Base-by-base conservation (phyloP, 306 rosid species). In the Mimosa pudica region DNA sequence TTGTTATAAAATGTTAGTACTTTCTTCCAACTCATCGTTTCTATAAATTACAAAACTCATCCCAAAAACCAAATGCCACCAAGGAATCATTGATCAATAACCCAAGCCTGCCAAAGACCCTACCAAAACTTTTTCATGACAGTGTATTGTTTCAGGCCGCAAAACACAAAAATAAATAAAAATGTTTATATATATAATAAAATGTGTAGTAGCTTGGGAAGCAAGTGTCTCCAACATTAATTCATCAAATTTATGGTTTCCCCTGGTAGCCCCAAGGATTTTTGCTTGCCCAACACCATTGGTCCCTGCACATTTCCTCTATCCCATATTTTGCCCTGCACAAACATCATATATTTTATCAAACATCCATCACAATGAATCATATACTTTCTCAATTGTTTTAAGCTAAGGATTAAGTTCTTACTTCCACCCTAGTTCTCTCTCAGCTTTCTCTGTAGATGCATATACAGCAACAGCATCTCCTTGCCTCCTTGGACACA, bases 391-490 rank as follows among this genome's bases (percentile, higher is more conserved):
- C 35, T 58, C 4, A 20, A 18, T 20, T 70, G 0, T 30, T 73
- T 79, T 73, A 51, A 51, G 57, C 76, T 73, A 51, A 51, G 57
- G 58, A 78, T 71, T 38, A 35, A 35, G 62, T 46, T 85, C 98
- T 49, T 91, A 95, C 98, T 84, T 92, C 98, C 99, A 95, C 33
- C 91, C 91, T 48, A 95, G 97, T 79, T 91, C 99, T 81, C 73
- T 82, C 85, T 83, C 87, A 64, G 98, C 98, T 74, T 90, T 90
- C 82, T 82, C 88, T 4, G 98, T 95, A 17, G 96, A 92, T 35
- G 99, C 99, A 83, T 92, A 93, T 77, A 95, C 98, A 48, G 86
- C 96, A 2, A 91, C 93, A 51, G 97, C 98, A 88, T 95, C 99
- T 60, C 99, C 98, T 1, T 90, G 74, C 71, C 98, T 91, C 85